Evolutionary conservation across 495 filamentous ascomycete species (phyloP), one percentile per base, ranked within the genome.

Genomic region (Cenococcum geophilum): DNA sequence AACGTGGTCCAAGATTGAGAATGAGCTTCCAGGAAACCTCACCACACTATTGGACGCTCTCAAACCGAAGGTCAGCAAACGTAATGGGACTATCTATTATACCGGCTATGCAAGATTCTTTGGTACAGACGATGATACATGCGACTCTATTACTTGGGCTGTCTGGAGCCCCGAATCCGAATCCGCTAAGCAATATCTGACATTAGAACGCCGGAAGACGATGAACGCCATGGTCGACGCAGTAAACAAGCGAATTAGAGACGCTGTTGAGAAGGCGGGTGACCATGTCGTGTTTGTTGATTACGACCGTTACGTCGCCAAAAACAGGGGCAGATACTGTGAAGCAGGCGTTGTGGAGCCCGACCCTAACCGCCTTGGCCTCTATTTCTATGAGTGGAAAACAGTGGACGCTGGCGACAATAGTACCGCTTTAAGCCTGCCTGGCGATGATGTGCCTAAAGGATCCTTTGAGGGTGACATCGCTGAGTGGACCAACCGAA

Each of bases 21-120:
- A 67, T 23, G 40, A 60, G 34, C 57, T 67, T 1, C 47, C 56
- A 35, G 56, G 20, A 20, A 67, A 60, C 35, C 22, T 67, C 21
- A 52, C 34, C 8, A n/a, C 22, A 10, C 22, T 63, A 5, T 32
- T 63, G 23, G 53, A 63, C 0, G 51, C 56, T n/a, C 40, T 49
- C 1, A 53, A 55, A n/a, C 56, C 60, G 0, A 60, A 58, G 21
- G 52, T 67, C 23, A 57, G 52, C 45, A 14, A 36, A n/a, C 34
- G 25, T 1, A 40, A 60, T 25, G 64, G 64, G 8, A 37, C 57
- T 1, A 60, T 67, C 14, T 60, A 60, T 25, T 40, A 63, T 4
- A 63, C 60, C n/a, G 64, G 64, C 1, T 67, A 67, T 45, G 64
- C 64, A 0, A 32, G 56, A 8, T 67, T 67, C 57, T 67, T 67